Conservation (phyloP, 1,139 yeast species). For the Kurtzmaniella quercitrusa region DNA sequence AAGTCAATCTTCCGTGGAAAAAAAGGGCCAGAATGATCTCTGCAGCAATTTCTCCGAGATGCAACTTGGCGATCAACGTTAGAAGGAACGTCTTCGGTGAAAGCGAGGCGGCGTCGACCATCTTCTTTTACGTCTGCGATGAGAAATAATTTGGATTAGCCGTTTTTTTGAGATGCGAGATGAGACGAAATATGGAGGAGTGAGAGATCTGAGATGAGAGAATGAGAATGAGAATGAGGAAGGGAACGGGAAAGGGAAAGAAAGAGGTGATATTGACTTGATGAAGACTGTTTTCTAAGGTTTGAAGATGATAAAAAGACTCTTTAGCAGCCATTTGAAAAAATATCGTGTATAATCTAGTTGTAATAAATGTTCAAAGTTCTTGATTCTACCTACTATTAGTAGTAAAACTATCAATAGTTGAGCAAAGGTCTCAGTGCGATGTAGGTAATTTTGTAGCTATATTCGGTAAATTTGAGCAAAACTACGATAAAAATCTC, state of each 20-base stretch:
- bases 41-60: conserved; percentile 65
- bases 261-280: too few species aligned
- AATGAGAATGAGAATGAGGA: background rate
- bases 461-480: background rate
- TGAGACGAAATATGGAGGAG: background rate
- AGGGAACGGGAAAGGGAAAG: background rate
- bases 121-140: background rate
- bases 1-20: conserved; percentile 56
- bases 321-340: too few species aligned
- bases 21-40: conserved; percentile 49
- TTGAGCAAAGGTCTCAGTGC: too few species aligned
- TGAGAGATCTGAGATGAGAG: background rate
- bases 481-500: background rate
- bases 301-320: too few species aligned
- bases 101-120: conserved; percentile 34
- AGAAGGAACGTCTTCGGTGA: conserved; percentile 61
- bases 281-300: too few species aligned
- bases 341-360: too few species aligned
- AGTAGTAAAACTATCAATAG: too few species aligned
- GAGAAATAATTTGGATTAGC: background rate
- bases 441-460: background rate
- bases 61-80: conserved; percentile 49
- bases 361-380: too few species aligned
- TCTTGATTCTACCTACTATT: too few species aligned
- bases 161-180: background rate